Conservation (phyloP, 345 rosid genomes). For the Sonneratia alba region DNA sequence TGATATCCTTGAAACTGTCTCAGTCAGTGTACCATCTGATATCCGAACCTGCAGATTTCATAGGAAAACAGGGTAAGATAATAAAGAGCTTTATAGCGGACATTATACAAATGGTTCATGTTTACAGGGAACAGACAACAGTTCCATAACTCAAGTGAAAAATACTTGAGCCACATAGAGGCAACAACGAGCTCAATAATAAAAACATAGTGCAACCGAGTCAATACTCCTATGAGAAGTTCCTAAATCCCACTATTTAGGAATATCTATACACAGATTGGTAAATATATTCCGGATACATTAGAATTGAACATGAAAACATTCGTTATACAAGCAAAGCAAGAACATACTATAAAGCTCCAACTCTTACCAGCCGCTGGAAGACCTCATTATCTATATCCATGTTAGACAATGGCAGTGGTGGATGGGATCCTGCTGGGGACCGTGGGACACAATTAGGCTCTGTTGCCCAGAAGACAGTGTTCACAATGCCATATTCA, state of each 20-base stretch:
- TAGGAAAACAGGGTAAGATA: neutral
- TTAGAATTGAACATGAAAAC: neutral
- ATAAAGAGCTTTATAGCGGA: neutral
- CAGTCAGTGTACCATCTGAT: slow-evolving; percentile 33
- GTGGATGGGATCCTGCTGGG: slow-evolving; percentile 20
- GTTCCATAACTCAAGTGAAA: neutral
- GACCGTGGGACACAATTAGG: slow-evolving; percentile 28
- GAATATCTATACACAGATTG: neutral
- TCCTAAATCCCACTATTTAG: neutral
- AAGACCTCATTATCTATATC: slow-evolving; percentile 63
- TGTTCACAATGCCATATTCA: slow-evolving; percentile 64
- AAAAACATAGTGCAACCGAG: neutral
- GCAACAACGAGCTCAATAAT: neutral
- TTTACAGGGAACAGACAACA: neutral
- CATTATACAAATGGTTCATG: neutral
- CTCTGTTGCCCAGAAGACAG: slow-evolving; percentile 42
- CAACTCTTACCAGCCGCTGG: slow-evolving; percentile 34
- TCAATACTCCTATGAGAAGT: neutral
- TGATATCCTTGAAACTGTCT: slow-evolving; percentile 40
- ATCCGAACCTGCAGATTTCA: slow-evolving; percentile 13
- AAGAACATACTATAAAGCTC: neutral
- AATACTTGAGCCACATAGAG: neutral
- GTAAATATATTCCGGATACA: neutral
- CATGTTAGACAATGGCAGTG: slow-evolving; percentile 40
- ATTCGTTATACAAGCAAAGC: neutral